Base-by-base conservation (phyloP, 1,139 yeast species). In the Pneumocystis murina region DNA sequence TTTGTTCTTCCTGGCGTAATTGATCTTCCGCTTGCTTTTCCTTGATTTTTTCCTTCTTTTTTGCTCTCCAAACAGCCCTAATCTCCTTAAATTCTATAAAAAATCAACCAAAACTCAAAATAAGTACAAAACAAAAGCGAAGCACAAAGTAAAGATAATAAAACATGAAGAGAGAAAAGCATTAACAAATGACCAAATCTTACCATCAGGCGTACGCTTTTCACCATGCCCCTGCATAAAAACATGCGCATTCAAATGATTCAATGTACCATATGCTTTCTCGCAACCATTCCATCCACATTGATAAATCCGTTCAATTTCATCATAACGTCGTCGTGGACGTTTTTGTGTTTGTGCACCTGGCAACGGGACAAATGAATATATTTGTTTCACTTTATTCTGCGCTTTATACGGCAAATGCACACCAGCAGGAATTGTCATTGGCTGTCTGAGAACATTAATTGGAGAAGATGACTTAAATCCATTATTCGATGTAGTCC, bases 161-260 rank as follows among this genome's bases (percentile, higher is more conserved):
- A 33, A 33, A 33, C 35, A 33, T 6, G 30, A 28, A 33, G 35
- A 7, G 8, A 5, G 8, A 5, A 33, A 33, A 33, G 8, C 35
- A 33, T 5, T 33, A 33, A 33, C 8, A 33, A 33, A 33, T 33
- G 8, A 33, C 35, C 7, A 33, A 40, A 16, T 40, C 55, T 24
- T 48, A 48, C 55, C 92, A 40, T 84, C 83, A 59, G 88, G 87
- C 41, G 80, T 77, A 66, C 88, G 80, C 68, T 87, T 80, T 63
- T 79, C 79, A 7, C 94, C 94, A 71, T 86, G 94, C 61, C 80
- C 81, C 68, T 86, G 87, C 71, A 86, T 80, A 3, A 82, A 80
- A 28, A 86, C 84, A 72, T 86, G 94, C 16, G 91, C 86, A 72
- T 86, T 86, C 62, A 86, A 75, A 72, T 86, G 94, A 72, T 86